Conservation (phyloP, 495 filamentous ascomycete species). For the Aspergillus leporis region DNA sequence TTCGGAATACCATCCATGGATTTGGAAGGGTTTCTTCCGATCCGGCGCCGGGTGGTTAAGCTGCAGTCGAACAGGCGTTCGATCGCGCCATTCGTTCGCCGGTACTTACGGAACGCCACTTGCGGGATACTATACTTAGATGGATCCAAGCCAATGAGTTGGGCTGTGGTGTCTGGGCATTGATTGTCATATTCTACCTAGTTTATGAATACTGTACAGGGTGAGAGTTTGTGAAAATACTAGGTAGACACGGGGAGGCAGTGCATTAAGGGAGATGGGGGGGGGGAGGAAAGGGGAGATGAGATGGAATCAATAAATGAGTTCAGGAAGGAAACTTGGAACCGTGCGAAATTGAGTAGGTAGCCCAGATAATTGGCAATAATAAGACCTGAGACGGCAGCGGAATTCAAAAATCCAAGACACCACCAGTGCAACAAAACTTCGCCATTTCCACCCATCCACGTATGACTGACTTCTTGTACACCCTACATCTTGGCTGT, state of each 20-base stretch:
- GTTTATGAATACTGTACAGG: too few species aligned
- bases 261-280: neutral
- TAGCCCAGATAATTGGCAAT: too few species aligned
- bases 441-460: neutral
- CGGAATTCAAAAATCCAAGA: neutral
- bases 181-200: neutral
- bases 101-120: constrained; percentile 6
- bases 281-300: too few species aligned
- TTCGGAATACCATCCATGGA: neutral
- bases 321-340: too few species aligned
- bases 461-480: neutral
- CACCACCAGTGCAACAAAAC: neutral
- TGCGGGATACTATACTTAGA: constrained; percentile 3
- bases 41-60: neutral
- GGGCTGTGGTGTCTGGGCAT: neutral
- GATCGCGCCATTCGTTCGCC: constrained; percentile 7
- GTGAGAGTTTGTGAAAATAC: too few species aligned
- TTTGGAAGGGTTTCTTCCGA: neutral
- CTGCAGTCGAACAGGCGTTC: constrained; percentile 11
- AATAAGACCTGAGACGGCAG: neutral
- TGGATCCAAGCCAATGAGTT: neutral
- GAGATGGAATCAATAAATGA: neutral
- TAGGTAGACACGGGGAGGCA: too few species aligned
- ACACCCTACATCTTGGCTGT: neutral
- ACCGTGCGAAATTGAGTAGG: too few species aligned